Conservation (phyloP, 371 early-diverging fungal genomes). For the Syncephalis fuscata region DNA sequence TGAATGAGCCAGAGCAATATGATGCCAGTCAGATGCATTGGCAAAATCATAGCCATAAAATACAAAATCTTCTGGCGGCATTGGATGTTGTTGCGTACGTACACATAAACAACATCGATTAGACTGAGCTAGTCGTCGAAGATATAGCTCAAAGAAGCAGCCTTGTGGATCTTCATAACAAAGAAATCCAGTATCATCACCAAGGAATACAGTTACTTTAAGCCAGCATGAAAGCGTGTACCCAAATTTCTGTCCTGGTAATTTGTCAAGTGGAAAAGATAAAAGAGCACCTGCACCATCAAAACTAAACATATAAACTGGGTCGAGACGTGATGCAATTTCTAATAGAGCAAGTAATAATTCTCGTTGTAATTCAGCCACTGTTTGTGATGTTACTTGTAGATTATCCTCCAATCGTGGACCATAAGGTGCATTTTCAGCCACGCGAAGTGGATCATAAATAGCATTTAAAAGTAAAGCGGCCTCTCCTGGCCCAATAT, state of each 20-base stretch:
- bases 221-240: constrained; percentile 19
- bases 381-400: constrained; percentile 11
- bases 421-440: constrained; percentile 3
- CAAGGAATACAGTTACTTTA: constrained; percentile 18
- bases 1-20: constrained; percentile 18
- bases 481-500: constrained; percentile 17
- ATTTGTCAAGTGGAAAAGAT: constrained; percentile 15
- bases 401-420: too few relatives aligned
- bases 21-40: constrained; percentile 19
- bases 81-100: constrained; percentile 19
- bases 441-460: constrained; percentile 18
- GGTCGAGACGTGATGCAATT: constrained; percentile 18
- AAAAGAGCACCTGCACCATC: constrained; percentile 14
- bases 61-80: constrained; percentile 20
- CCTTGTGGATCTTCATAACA: constrained; percentile 19
- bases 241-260: constrained; percentile 14
- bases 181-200: constrained; percentile 19
- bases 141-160: constrained; percentile 20
- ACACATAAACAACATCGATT: constrained; percentile 21
- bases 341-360: constrained; percentile 21
- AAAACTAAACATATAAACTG: constrained; percentile 19
- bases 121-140: constrained; percentile 17
- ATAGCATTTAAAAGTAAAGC: constrained; percentile 17
- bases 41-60: constrained; percentile 21
- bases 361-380: constrained; percentile 19